Evolutionary conservation across 108 stramenopile genomes (phyloP).

Genomic region (Nannochloropsis granulata): DNA sequence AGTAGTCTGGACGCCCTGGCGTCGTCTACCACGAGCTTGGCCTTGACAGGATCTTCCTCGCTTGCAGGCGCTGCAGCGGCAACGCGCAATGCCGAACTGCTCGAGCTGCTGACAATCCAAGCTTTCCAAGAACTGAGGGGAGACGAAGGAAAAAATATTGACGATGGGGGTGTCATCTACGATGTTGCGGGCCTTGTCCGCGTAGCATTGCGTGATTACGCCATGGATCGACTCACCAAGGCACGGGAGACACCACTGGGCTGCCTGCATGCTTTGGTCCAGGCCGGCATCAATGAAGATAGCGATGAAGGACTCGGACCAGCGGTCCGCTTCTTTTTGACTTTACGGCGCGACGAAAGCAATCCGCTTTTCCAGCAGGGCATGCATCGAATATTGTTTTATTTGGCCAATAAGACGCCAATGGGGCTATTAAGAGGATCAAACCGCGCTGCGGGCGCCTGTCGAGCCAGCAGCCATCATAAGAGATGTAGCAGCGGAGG

Average conservation of each 20-base stretch:
- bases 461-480: too few relatives aligned
- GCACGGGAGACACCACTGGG: background rate
- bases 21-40: background rate
- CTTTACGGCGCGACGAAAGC: background rate
- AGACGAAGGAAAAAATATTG: background rate
- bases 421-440: background rate
- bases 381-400: background rate
- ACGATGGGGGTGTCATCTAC: background rate
- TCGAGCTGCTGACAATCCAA: background rate
- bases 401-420: background rate
- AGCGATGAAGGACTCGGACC: background rate
- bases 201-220: background rate
- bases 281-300: background rate
- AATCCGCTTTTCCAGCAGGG: background rate
- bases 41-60: background rate
- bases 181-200: background rate
- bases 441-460: too few relatives aligned
- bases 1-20: background rate
- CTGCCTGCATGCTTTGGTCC: background rate
- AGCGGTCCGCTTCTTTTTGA: background rate
- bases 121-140: background rate
- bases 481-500: background rate
- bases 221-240: background rate
- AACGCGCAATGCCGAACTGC: background rate
- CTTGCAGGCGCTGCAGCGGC: background rate